Evolutionary conservation across 2,329 filamentous ascomycete species (phyloP).

Genomic region (Apiospora phragmitis): DNA sequence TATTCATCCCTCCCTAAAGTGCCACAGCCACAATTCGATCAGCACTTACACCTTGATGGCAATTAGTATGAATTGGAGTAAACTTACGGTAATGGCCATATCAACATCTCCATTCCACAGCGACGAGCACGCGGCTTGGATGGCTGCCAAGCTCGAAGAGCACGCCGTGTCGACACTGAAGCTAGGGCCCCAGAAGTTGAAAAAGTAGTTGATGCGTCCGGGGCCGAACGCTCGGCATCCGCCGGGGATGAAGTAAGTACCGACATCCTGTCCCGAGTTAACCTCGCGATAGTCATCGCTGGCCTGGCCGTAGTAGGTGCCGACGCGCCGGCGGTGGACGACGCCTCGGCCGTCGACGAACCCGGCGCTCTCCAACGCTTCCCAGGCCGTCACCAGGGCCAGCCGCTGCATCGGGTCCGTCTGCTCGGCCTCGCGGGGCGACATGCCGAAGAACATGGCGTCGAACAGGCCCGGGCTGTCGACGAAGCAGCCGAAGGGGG

Average conservation of each 20-base stretch:
- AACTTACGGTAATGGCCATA: constrained; percentile 53
- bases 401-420: constrained; percentile 71
- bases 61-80: neutral
- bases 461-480: constrained; percentile 16
- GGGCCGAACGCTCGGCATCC: constrained; percentile 43
- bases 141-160: constrained; percentile 71
- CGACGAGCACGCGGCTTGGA: constrained; percentile 58
- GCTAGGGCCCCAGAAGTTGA: constrained; percentile 73
- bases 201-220: constrained; percentile 73
- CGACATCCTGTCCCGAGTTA: constrained; percentile 70
- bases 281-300: constrained; percentile 78
- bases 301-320: constrained; percentile 74
- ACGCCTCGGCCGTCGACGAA: constrained; percentile 64
- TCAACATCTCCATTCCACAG: constrained; percentile 66
- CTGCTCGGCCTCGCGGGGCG: constrained; percentile 39
- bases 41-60: neutral
- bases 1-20: constrained; percentile 56
- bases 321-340: constrained; percentile 55
- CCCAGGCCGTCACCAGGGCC: constrained; percentile 66
- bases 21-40: neutral
- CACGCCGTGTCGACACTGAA: constrained; percentile 78
- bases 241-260: constrained; percentile 53
- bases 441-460: constrained; percentile 17
- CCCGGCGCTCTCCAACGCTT: constrained; percentile 69
- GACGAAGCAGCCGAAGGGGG: constrained; percentile 20